These are phyloP conservation scores for Alternaria brassicicola DNA, from an alignment of 2,329 filamentous ascomycete species.

Conservation along the genomic window DNA sequence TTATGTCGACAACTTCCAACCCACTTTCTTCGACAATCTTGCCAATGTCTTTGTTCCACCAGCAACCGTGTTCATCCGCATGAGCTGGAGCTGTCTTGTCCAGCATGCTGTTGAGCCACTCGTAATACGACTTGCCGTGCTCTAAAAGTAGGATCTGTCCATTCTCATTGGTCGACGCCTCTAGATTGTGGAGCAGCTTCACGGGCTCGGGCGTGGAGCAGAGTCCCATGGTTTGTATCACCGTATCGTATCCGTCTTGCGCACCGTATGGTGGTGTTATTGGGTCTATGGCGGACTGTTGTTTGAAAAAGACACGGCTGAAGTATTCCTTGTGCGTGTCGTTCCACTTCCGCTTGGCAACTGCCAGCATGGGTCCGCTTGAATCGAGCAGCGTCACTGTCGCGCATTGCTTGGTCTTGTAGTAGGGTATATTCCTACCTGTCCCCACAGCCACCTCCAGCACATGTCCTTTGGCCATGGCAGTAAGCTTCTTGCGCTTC, in stretches of 20 bases:
- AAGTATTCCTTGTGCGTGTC: slow-evolving; percentile 49
- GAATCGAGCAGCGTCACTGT: slow-evolving; percentile 57
- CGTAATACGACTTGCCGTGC: slow-evolving; percentile 56
- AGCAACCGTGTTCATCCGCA: slow-evolving; percentile 58
- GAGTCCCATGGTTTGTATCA: slow-evolving; percentile 59
- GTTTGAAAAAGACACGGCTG: slow-evolving; percentile 50
- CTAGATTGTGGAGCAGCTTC: slow-evolving; percentile 53
- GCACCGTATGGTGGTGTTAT: slow-evolving; percentile 52
- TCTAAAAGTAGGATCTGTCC: slow-evolving; percentile 56
- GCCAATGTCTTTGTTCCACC: slow-evolving; percentile 61
- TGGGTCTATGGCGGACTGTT: slow-evolving; percentile 52
- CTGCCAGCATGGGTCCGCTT: slow-evolving; percentile 56
- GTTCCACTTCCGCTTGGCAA: slow-evolving; percentile 57
- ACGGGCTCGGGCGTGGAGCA: slow-evolving; percentile 56
- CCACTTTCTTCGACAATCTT: slow-evolving; percentile 56
- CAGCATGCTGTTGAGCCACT: slow-evolving; percentile 56
- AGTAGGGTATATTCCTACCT: slow-evolving; percentile 56
- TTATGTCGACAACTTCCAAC: slow-evolving; percentile 54
- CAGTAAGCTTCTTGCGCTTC: slow-evolving; percentile 50
- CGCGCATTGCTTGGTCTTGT: slow-evolving; percentile 48
- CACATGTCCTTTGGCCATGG: slow-evolving; percentile 54
- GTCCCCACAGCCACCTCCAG: slow-evolving; percentile 58
- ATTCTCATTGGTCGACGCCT: slow-evolving; percentile 51
- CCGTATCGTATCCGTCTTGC: slow-evolving; percentile 55
- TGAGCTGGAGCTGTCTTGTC: slow-evolving; percentile 55